phyloP scores from a whole-genome alignment of 2,329 filamentous ascomycete species.

The Arthrobotrys pseudoclavata region DNA sequence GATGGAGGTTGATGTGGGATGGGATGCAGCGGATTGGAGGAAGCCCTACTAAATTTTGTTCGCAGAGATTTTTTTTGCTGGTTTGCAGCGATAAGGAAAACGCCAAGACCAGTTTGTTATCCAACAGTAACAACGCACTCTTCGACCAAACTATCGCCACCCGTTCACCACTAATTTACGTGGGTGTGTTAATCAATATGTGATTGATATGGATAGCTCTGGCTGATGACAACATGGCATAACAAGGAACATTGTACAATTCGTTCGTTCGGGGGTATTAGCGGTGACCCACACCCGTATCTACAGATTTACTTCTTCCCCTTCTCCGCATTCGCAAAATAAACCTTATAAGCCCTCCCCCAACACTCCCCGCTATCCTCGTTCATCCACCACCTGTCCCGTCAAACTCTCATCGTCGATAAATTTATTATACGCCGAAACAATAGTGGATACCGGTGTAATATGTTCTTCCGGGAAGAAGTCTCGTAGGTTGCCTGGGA shows the following conservation, averaged over 20 bases:
- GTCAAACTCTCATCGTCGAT: constrained; percentile 65
- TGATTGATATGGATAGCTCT: constrained; percentile 1
- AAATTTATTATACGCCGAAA: constrained; percentile 65
- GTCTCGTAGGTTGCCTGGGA: constrained; percentile 62
- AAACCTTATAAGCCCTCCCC: constrained; percentile 46
- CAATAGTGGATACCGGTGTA: constrained; percentile 65
- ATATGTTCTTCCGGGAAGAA: constrained; percentile 65
- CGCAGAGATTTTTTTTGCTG: constrained; percentile 43
- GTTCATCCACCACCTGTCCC: constrained; percentile 66
- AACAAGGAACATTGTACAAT: constrained; percentile 18
- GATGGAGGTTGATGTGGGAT: constrained; percentile 30
- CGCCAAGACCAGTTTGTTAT: constrained; percentile 13
- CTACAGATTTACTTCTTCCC: not conserved
- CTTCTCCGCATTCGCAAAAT: constrained; percentile 25
- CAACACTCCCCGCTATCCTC: constrained; percentile 53
- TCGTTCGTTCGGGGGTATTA: not conserved
- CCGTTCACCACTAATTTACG: too few species aligned
- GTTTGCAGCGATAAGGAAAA: constrained; percentile 24
- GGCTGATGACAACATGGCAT: constrained; percentile 10
- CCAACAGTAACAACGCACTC: constrained; percentile 33
- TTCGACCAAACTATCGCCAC: too few species aligned
- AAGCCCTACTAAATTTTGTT: constrained; percentile 31
- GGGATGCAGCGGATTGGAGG: constrained; percentile 14
- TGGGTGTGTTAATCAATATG: too few species aligned
- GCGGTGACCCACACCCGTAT: not conserved